Conservation (phyloP, 805 yeast genomes). For the Metschnikowia koreensis region DNA sequence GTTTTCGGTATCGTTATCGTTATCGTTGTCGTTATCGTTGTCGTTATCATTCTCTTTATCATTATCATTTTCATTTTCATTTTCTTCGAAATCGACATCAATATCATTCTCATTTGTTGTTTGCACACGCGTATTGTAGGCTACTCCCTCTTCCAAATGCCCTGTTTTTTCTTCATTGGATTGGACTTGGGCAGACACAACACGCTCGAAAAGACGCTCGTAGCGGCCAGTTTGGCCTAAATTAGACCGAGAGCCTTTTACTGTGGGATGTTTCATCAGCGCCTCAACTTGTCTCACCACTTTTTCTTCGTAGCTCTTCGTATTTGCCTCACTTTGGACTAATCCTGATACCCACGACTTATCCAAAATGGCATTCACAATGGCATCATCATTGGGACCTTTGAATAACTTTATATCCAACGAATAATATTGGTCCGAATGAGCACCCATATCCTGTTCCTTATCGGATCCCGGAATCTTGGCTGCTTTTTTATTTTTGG, state of each 20-base stretch:
- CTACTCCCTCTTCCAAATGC: not conserved
- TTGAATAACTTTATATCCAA: constrained; percentile 61
- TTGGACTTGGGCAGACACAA: not conserved
- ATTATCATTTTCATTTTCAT: not conserved
- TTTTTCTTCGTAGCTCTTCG: constrained; percentile 6
- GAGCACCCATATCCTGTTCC: constrained; percentile 61
- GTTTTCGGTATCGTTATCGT: constrained; percentile 1
- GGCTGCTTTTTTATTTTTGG: constrained; percentile 3
- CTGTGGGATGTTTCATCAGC: not conserved
- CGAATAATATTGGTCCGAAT: constrained; percentile 66
- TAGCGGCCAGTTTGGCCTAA: not conserved
- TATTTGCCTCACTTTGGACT: constrained; percentile 1
- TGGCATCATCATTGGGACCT: constrained; percentile 46
- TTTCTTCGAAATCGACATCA: not conserved
- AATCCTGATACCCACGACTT: constrained; percentile 25
- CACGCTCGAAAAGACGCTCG: constrained; percentile 7
- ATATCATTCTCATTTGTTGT: not conserved
- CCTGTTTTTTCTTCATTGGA: not conserved
- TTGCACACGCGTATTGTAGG: not conserved
- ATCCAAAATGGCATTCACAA: constrained; percentile 27
- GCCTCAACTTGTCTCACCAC: constrained; percentile 1
- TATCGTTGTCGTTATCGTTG: not conserved
- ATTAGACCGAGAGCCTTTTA: not conserved
- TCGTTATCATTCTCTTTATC: not conserved
- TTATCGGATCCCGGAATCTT: constrained; percentile 32